A percentile compares a stretch with the other conserved stretches of the same genome.
Conservation (phyloP, 331 rosid species). For the Malus hybrid region DNA sequence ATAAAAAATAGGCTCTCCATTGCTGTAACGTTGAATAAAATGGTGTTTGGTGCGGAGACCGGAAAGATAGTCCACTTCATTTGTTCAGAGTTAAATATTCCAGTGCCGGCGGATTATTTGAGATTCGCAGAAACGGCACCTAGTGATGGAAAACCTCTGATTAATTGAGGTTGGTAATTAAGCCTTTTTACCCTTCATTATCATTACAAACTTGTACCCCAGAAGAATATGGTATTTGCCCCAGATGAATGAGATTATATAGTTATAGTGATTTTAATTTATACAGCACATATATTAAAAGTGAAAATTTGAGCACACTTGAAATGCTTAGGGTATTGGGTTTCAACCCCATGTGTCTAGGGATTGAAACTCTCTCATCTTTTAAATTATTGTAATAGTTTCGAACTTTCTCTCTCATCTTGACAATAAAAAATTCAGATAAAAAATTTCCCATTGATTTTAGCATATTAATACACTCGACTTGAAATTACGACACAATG, state of each 20-base stretch:
- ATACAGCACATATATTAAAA: background rate
- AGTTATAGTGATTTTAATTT: background rate
- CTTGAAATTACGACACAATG: background rate
- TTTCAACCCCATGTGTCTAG: too few relatives aligned
- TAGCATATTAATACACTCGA: too few relatives aligned
- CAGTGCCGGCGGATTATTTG: conserved; percentile 58
- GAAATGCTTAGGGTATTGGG: background rate
- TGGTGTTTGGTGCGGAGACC: conserved; percentile 70
- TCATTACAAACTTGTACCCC: background rate
- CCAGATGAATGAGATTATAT: background rate
- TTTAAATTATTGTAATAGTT: too few relatives aligned
- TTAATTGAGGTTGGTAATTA: conserved; percentile 41
- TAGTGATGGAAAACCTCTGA: conserved; percentile 39
- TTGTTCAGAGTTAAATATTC: conserved; percentile 85
- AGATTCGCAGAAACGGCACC: conserved; percentile 22
- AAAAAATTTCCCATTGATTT: background rate
- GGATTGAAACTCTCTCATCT: too few relatives aligned
- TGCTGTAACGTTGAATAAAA: conserved; percentile 78
- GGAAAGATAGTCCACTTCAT: conserved; percentile 55
- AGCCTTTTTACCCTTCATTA: background rate
- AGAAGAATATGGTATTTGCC: background rate
- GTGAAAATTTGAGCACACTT: background rate
- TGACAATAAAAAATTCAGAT: too few relatives aligned
- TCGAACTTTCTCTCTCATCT: too few relatives aligned
- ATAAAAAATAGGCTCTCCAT: conserved; percentile 60